Evolutionary conservation across 2,329 filamentous ascomycete genomes (phyloP).

Genomic region (Colletotrichum brevisporum): DNA sequence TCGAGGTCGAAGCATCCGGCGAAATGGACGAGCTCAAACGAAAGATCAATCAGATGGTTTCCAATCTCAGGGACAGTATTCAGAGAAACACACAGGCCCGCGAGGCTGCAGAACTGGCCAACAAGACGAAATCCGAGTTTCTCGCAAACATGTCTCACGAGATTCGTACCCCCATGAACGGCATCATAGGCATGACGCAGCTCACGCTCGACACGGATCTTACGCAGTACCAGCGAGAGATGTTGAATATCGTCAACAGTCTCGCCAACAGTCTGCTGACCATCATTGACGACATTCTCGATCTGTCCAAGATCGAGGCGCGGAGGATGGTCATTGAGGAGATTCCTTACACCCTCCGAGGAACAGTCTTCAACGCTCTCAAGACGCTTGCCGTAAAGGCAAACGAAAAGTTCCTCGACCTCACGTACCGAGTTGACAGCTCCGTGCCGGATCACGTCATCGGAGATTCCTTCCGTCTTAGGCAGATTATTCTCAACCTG

Average conservation of each 20-base stretch:
- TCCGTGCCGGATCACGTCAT: constrained; percentile 95
- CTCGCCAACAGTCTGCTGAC: constrained; percentile 95
- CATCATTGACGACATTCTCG: constrained; percentile 90
- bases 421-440: constrained; percentile 94
- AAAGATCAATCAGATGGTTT: constrained; percentile 99
- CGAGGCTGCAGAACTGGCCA: constrained; percentile 95
- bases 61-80: constrained; percentile 94
- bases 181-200: constrained; percentile 98
- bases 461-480: constrained; percentile 94
- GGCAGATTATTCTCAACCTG: constrained; percentile 96
- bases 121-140: constrained; percentile 99
- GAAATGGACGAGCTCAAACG: constrained; percentile 99
- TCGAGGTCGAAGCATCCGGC: constrained; percentile 96
- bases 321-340: constrained; percentile 99
- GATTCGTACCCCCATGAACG: constrained; percentile 97
- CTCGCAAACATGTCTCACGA: constrained; percentile 99
- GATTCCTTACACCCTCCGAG: constrained; percentile 94
- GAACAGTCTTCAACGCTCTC: constrained; percentile 96
- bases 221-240: constrained; percentile 95
- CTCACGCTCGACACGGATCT: constrained; percentile 95
- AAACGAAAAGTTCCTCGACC: constrained; percentile 93
- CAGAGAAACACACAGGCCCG: constrained; percentile 96
- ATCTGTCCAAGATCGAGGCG: constrained; percentile 88
- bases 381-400: constrained; percentile 98
- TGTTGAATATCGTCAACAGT: constrained; percentile 98